phyloP scores from a whole-genome alignment of 257 asterid species.

The Solanum dulcamara region DNA sequence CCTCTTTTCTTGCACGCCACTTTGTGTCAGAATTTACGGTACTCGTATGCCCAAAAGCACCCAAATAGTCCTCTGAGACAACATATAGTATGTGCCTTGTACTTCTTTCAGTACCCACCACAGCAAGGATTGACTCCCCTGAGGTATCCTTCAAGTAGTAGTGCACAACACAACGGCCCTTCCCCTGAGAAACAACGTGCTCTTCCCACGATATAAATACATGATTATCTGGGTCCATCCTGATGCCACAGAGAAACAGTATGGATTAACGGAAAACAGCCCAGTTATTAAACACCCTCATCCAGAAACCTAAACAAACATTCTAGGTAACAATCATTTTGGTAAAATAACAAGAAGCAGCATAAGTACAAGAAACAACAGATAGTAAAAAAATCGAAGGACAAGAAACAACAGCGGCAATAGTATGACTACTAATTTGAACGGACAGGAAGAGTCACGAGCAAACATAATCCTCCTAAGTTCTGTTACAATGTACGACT shows the following conservation, averaged over 20 bases:
- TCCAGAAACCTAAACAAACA: not conserved
- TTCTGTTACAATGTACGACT: not conserved
- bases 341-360: not conserved
- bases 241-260: slow-evolving; percentile 7
- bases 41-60: slow-evolving; percentile 19
- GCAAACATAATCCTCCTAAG: not conserved
- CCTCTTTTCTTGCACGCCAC: slow-evolving; percentile 30
- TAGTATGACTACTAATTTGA: not conserved
- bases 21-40: slow-evolving; percentile 12
- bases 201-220: slow-evolving; percentile 25
- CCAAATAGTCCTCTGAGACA: slow-evolving; percentile 20
- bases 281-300: not conserved
- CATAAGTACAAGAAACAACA: not conserved
- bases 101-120: slow-evolving; percentile 33
- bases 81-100: slow-evolving; percentile 20
- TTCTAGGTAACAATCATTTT: not conserved
- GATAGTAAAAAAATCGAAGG: no score
- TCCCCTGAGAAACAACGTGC: not conserved
- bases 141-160: slow-evolving; percentile 16
- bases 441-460: not conserved
- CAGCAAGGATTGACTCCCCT: slow-evolving; percentile 24
- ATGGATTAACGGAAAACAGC: not conserved
- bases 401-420: not conserved
- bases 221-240: slow-evolving; percentile 20
- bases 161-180: slow-evolving; percentile 29